These are phyloP conservation scores for Rhododendron ovatum DNA, from an alignment of 148 eudicot genomes.

Conservation along the genomic window DNA sequence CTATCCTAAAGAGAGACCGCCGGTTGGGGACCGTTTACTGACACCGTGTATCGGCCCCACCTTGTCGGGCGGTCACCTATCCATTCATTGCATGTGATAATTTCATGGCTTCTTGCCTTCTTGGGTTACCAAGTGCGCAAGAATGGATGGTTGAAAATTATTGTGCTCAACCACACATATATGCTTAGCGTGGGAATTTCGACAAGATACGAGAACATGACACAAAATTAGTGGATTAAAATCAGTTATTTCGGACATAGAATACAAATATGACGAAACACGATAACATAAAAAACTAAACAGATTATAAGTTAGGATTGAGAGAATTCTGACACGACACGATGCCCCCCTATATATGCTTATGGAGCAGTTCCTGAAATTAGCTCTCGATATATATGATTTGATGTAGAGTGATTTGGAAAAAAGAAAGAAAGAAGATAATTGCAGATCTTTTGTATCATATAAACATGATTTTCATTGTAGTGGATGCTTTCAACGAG, in stretches of 20 bases:
- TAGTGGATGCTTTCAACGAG: no score
- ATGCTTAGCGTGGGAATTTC: no score
- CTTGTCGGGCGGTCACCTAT: constrained; percentile 21
- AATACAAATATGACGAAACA: no score
- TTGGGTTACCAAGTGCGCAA: neutral
- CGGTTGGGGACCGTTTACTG: constrained; percentile 13
- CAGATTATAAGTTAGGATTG: fast-evolving
- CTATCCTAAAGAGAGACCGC: neutral
- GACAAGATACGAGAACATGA: no score
- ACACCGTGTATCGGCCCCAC: constrained; percentile 14
- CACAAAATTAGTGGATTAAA: no score
- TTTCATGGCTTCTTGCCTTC: neutral
- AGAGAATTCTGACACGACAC: no score
- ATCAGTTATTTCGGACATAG: fast-evolving
- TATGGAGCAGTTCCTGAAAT: no score
- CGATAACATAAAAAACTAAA: no score
- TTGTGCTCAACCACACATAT: neutral
- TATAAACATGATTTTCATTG: neutral
- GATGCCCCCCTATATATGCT: no score
- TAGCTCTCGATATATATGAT: no score
- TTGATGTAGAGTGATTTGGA: no score
- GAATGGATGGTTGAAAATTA: constrained; percentile 8
- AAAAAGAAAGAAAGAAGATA: no score
- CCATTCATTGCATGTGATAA: neutral
- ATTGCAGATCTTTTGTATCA: neutral